A percentile compares a stretch with the other conserved stretches of the same genome.
phyloP scores from a whole-genome alignment of 257 asterid species.

The Ophiorrhiza pumila region DNA sequence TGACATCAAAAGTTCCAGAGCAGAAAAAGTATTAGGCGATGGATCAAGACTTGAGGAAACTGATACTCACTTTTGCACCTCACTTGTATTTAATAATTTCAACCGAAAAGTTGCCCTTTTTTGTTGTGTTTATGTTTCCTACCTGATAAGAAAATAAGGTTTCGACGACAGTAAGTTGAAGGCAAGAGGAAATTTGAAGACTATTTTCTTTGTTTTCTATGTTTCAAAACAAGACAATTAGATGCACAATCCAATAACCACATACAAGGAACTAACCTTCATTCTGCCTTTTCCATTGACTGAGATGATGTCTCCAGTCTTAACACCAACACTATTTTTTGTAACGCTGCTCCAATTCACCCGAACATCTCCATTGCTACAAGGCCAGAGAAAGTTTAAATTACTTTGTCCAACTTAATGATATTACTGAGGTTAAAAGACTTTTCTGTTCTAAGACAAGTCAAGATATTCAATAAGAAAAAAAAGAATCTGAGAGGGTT shows the following conservation, averaged over 20 bases:
- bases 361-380: slow-evolving; percentile 83
- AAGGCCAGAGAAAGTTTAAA: slow-evolving; percentile 15
- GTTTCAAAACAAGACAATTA: not conserved
- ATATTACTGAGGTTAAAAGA: not conserved
- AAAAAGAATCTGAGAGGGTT: not conserved
- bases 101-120: slow-evolving; percentile 73
- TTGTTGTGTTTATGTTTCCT: slow-evolving; percentile 71
- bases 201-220: too few relatives aligned
- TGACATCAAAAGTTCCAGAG: not conserved
- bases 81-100: slow-evolving; percentile 69
- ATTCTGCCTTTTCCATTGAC: slow-evolving; percentile 81
- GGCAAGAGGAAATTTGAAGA: too few relatives aligned
- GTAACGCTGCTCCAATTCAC: slow-evolving; percentile 70
- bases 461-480: not conserved
- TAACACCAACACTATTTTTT: slow-evolving; percentile 65
- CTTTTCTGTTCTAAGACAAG: too few relatives aligned
- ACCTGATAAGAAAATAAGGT: slow-evolving; percentile 37
- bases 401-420: not conserved
- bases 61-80: slow-evolving; percentile 4
- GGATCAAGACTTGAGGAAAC: not conserved
- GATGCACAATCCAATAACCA: not conserved
- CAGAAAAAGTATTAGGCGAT: not conserved
- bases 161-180: not conserved
- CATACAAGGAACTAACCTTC: slow-evolving; percentile 39
- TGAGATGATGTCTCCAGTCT: slow-evolving; percentile 68